A percentile compares a stretch with the other conserved stretches of the same genome.
Conservation (phyloP, 768 basidiomycete species). For the Hericium erinaceus region DNA sequence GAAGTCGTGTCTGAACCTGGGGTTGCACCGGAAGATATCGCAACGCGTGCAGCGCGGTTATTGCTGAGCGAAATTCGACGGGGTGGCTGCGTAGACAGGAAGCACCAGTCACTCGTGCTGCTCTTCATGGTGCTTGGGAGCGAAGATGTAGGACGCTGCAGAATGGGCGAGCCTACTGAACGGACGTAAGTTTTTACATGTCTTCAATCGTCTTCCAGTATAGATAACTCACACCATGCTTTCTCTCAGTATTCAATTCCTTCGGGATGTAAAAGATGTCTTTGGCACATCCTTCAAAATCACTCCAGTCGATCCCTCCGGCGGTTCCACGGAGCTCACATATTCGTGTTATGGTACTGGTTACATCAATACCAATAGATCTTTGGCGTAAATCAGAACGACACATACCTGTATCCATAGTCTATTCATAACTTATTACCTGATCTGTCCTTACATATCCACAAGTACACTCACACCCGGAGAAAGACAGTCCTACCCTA, state of each 20-base stretch:
- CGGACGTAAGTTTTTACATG: conserved; percentile 60
- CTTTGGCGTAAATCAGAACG: conserved; percentile 43
- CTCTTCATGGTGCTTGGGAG: conserved; percentile 94
- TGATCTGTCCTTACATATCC: not conserved
- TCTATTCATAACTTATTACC: too few species aligned
- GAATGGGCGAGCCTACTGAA: conserved; percentile 74
- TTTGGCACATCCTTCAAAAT: conserved; percentile 96
- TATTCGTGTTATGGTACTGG: conserved; percentile 92
- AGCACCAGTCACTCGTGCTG: conserved; percentile 80
- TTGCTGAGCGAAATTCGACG: conserved; percentile 69
- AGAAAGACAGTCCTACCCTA: conserved; percentile 23
- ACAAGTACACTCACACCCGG: not conserved
- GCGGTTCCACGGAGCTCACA: conserved; percentile 49
- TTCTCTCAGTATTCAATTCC: conserved; percentile 70
- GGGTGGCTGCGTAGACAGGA: conserved; percentile 87
- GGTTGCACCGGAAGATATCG: conserved; percentile 88
- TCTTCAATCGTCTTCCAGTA: not conserved
- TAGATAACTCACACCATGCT: conserved; percentile 6
- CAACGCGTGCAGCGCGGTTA: conserved; percentile 66
- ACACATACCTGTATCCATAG: not conserved
- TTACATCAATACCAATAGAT: conserved; percentile 80
- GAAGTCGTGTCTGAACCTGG: conserved; percentile 81
- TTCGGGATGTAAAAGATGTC: conserved; percentile 71
- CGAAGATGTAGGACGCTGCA: conserved; percentile 89
- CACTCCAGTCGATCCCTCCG: conserved; percentile 43